Evolutionary conservation across 306 rosid species (phyloP).

Genomic region (Inga laurina): DNA sequence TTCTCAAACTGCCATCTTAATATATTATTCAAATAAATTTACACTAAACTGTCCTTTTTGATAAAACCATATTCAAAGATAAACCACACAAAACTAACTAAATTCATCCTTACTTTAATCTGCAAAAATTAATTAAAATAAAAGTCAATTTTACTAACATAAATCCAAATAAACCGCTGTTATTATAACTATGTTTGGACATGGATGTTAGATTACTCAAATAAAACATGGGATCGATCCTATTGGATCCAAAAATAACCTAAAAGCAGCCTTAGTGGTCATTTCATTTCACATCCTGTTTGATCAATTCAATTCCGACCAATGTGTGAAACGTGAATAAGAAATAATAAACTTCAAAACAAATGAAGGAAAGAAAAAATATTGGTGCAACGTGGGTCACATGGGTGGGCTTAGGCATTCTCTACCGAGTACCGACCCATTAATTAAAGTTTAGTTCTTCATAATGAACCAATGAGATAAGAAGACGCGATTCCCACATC

Average conservation of each 20-base stretch:
- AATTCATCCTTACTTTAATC: too few relatives aligned
- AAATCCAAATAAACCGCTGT: too few relatives aligned
- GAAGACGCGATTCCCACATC: not conserved
- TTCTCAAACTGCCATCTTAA: too few relatives aligned
- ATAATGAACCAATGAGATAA: not conserved
- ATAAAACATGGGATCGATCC: too few relatives aligned
- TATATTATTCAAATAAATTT: too few relatives aligned
- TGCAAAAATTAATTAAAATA: too few relatives aligned
- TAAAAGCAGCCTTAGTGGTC: not conserved
- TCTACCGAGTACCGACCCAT: constrained; percentile 8
- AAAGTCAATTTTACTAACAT: too few relatives aligned
- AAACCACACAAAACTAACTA: too few relatives aligned
- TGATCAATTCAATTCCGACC: not conserved
- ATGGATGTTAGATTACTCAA: too few relatives aligned
- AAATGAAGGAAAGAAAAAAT: not conserved
- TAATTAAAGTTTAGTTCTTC: not conserved
- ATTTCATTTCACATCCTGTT: not conserved
- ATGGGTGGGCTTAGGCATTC: not conserved
- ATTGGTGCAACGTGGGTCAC: not conserved
- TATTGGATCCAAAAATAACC: not conserved
- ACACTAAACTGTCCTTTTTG: too few relatives aligned
- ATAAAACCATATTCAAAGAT: too few relatives aligned
- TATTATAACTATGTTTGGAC: too few relatives aligned
- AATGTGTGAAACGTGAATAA: not conserved
- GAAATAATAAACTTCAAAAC: not conserved